Percentiles rank a stretch among this genome's conserved stretches.
Conservation (phyloP, 2,329 filamentous ascomycete species). For the Colletotrichum musicola region DNA sequence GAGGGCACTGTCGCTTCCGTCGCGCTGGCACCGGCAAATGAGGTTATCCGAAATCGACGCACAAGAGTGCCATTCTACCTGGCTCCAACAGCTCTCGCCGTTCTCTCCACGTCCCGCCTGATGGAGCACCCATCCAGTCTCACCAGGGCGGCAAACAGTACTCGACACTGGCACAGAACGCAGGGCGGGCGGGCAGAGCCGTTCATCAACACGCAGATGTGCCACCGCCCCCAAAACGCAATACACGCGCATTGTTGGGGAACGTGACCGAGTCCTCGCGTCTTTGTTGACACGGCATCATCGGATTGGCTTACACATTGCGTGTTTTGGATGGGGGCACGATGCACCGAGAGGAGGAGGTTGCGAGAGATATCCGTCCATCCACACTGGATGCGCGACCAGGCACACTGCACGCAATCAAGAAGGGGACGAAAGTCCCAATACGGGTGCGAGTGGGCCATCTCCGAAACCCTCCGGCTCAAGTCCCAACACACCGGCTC, state of each 20-base stretch:
- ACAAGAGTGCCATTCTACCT: background rate
- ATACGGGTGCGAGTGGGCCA: slow-evolving; percentile 10
- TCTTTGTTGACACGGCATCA: slow-evolving; percentile 25
- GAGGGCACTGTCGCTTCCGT: slow-evolving; percentile 21
- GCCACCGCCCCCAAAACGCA: slow-evolving; percentile 14
- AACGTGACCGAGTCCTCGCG: slow-evolving; percentile 25
- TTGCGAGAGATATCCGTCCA: slow-evolving; percentile 29
- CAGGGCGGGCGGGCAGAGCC: slow-evolving; percentile 26
- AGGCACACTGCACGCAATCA: slow-evolving; percentile 21
- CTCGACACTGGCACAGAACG: slow-evolving; percentile 12
- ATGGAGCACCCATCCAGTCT: slow-evolving; percentile 12
- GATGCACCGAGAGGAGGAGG: background rate
- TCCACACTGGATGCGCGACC: slow-evolving; percentile 18
- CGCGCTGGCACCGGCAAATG: slow-evolving; percentile 25
- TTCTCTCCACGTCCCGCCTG: background rate
- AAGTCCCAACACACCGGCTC: slow-evolving; percentile 23
- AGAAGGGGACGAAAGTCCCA: slow-evolving; percentile 27
- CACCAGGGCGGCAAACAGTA: slow-evolving; percentile 32
- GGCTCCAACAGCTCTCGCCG: slow-evolving; percentile 17
- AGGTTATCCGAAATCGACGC: background rate
- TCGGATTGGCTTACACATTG: slow-evolving; percentile 12
- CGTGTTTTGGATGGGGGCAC: slow-evolving; percentile 1
- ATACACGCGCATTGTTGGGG: slow-evolving; percentile 1
- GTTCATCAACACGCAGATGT: slow-evolving; percentile 20
- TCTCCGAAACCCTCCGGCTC: slow-evolving; percentile 6